These are phyloP conservation scores for Aspergillus pseudoterreus DNA, from an alignment of 2,329 filamentous ascomycete species.

Conservation along the genomic window DNA sequence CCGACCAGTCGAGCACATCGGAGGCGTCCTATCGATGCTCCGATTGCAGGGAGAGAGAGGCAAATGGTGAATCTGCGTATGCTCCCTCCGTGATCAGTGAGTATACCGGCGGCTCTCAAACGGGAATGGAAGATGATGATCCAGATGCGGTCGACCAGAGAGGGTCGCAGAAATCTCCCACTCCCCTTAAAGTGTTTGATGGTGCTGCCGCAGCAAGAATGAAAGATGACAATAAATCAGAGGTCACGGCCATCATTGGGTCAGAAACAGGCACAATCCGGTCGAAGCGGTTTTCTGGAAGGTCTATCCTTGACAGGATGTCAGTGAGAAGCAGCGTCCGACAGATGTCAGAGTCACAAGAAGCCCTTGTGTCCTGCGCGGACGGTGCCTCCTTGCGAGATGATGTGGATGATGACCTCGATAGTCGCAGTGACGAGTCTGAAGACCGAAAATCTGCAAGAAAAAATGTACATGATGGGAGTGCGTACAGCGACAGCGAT, in stretches of 20 bases:
- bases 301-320: conserved; percentile 21
- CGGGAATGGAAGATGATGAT: conserved; percentile 1
- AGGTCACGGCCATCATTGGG: conserved; percentile 58
- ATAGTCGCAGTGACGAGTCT: conserved; percentile 12
- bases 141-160: conserved; percentile 1
- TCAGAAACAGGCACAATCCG: conserved; percentile 28
- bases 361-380: conserved; percentile 29
- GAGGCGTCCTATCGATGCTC: conserved; percentile 17
- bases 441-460: background rate
- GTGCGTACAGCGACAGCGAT: background rate
- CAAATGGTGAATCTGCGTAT: conserved; percentile 11
- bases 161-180: background rate
- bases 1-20: background rate
- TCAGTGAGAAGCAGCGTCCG: conserved; percentile 21
- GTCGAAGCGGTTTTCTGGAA: conserved; percentile 30
- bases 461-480: background rate
- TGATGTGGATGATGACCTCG: conserved; percentile 19
- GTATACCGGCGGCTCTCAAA: conserved; percentile 2
- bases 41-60: conserved; percentile 15
- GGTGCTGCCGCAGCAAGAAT: conserved; percentile 21
- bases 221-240: conserved; percentile 57
- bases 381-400: conserved; percentile 22
- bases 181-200: conserved; percentile 19
- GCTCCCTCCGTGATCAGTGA: conserved; percentile 8
- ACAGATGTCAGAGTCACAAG: conserved; percentile 28